phyloP scores from a whole-genome alignment of 805 yeast species.

The Deakozyma indianensis region DNA sequence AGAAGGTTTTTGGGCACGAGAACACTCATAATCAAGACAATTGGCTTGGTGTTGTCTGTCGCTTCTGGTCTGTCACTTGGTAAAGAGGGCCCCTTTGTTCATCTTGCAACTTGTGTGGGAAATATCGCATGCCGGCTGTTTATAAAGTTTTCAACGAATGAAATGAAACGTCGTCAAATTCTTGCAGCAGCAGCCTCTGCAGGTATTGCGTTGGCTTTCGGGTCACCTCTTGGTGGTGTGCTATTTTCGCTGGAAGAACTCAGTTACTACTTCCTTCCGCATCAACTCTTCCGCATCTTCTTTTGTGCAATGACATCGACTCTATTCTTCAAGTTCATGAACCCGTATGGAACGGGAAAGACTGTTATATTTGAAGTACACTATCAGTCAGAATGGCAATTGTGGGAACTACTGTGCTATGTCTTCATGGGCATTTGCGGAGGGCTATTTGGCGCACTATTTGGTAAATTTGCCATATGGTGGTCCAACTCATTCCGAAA shows the following conservation, averaged over 20 bases:
- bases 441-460: constrained; percentile 37
- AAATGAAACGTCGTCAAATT: constrained; percentile 36
- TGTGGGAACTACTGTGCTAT: constrained; percentile 32
- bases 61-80: constrained; percentile 46
- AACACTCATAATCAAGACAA: constrained; percentile 34
- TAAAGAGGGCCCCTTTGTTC: constrained; percentile 51
- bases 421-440: constrained; percentile 36
- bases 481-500: constrained; percentile 30
- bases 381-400: constrained; percentile 37
- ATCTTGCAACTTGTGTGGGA: constrained; percentile 44
- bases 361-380: constrained; percentile 39
- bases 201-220: constrained; percentile 48
- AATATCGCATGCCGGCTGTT: constrained; percentile 36
- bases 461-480: constrained; percentile 30
- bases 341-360: constrained; percentile 48
- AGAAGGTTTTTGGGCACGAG: constrained; percentile 37
- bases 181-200: constrained; percentile 43
- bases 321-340: constrained; percentile 34
- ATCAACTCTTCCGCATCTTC: constrained; percentile 38
- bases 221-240: constrained; percentile 47
- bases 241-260: constrained; percentile 44
- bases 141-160: constrained; percentile 32
- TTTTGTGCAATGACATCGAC: constrained; percentile 42
- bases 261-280: constrained; percentile 38
- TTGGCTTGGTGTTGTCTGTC: constrained; percentile 35